Evolutionary conservation across 139 green algal genomes (phyloP).

Genomic region (Gonium pectorale): DNA sequence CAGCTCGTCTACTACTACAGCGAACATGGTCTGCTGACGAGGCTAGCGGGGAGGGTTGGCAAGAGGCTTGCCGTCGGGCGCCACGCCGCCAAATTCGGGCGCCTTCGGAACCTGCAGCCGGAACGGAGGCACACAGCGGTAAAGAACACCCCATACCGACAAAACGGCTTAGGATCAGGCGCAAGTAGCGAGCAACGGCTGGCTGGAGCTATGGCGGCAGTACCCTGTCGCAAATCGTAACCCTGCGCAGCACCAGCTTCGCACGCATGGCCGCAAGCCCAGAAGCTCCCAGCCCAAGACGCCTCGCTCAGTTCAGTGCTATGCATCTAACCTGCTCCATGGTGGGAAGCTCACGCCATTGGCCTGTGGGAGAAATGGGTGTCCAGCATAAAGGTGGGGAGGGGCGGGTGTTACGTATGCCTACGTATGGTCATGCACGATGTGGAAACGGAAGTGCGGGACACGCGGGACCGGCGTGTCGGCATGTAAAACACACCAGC

Average conservation of each 20-base stretch:
- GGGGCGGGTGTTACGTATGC: too few relatives aligned
- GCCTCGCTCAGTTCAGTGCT: not conserved
- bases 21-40: too few relatives aligned
- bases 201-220: too few relatives aligned
- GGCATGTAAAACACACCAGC: not conserved
- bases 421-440: too few relatives aligned
- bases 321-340: conserved; percentile 1
- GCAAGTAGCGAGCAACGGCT: not conserved
- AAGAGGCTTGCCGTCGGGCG: conserved; percentile 52
- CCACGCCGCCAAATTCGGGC: conserved; percentile 47
- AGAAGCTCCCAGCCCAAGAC: not conserved
- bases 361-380: not conserved
- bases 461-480: too few relatives aligned
- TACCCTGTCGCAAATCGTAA: too few relatives aligned
- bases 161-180: not conserved
- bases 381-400: not conserved
- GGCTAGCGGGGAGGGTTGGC: conserved; percentile 31
- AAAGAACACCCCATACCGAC: not conserved
- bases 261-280: too few relatives aligned
- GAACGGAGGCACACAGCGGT: not conserved
- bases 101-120: conserved; percentile 24
- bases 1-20: too few relatives aligned
- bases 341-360: conserved; percentile 51
- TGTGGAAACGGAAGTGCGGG: too few relatives aligned
- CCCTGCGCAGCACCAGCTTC: too few relatives aligned